A percentile compares a stretch with the other conserved stretches of the same genome.
phyloP scores from a whole-genome alignment of 2,329 filamentous ascomycete species.

The Ambrosiella cleistominuta region DNA sequence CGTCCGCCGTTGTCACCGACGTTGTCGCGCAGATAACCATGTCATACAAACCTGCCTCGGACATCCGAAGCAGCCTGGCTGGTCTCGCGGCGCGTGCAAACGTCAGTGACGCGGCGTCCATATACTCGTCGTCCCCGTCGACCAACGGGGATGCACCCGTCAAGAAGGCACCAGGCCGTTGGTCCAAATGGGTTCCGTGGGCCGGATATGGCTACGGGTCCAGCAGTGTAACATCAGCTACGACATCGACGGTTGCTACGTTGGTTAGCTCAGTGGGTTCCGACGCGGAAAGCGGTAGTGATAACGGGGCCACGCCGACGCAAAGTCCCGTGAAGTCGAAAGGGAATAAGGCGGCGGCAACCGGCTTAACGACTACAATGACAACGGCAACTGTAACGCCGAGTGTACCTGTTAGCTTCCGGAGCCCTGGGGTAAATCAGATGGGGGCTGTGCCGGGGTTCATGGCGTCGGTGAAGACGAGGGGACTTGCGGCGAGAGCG shows the following conservation, averaged over 20 bases:
- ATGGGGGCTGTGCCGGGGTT: conserved; percentile 58
- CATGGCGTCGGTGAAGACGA: conserved; percentile 4
- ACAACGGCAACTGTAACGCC: background rate
- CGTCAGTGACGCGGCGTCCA: conserved; percentile 2
- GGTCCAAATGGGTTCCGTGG: conserved; percentile 12
- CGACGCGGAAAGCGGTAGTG: background rate
- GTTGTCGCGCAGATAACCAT: conserved; percentile 42
- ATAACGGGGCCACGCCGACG: background rate
- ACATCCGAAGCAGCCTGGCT: conserved; percentile 10
- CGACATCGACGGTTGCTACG: background rate
- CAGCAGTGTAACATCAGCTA: background rate
- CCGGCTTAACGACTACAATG: conserved; percentile 13
- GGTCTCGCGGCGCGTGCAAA: conserved; percentile 1
- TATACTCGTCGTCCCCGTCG: conserved; percentile 8
- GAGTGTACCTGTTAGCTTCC: conserved; percentile 21
- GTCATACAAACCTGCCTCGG: conserved; percentile 16
- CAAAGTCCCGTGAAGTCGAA: conserved; percentile 14
- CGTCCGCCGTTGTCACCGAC: conserved; percentile 39
- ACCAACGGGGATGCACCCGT: background rate
- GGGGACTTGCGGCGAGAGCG: conserved; percentile 7
- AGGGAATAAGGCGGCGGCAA: conserved; percentile 12
- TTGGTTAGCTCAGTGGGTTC: conserved; percentile 4
- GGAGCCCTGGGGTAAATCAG: conserved; percentile 62
- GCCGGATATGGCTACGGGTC: conserved; percentile 1
- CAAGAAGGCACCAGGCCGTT: background rate